Conservation (phyloP, 805 yeast species). For the Saccharomycopsis fibuligera region DNA sequence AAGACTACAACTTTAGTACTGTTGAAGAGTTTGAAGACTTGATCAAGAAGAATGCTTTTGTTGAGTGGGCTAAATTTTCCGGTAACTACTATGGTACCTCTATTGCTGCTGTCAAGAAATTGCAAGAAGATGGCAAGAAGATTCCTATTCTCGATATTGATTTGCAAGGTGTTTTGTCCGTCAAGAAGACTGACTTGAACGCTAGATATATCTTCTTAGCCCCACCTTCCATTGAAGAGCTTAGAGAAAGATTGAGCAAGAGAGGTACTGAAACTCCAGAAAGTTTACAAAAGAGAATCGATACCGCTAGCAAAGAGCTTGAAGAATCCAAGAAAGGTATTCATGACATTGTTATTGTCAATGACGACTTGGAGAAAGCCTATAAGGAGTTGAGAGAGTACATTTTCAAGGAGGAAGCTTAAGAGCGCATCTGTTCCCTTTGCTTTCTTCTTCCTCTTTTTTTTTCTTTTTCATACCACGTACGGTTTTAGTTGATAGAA, state of each 20-base stretch:
- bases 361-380: constrained; percentile 87
- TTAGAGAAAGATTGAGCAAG: constrained; percentile 66
- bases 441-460: too few relatives aligned
- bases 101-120: constrained; percentile 75
- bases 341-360: constrained; percentile 83
- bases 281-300: constrained; percentile 73
- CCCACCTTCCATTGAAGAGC: constrained; percentile 84
- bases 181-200: constrained; percentile 72
- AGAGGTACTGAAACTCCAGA: constrained; percentile 96
- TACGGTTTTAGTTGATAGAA: too few relatives aligned
- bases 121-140: constrained; percentile 48
- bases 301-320: constrained; percentile 83
- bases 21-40: constrained; percentile 74
- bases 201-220: constrained; percentile 84
- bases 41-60: constrained; percentile 69
- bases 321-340: constrained; percentile 88
- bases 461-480: too few relatives aligned
- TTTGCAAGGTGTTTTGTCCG: constrained; percentile 97
- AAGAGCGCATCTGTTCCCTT: too few relatives aligned
- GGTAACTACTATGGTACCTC: constrained; percentile 98
- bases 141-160: constrained; percentile 93
- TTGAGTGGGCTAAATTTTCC: constrained; percentile 97
- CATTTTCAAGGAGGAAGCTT: constrained; percentile 45
- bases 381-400: constrained; percentile 75
- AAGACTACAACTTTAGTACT: constrained; percentile 80